A percentile compares a stretch with the other conserved stretches of the same genome.
These are phyloP conservation scores for Antarctomyces pellizariae DNA, from an alignment of 495 filamentous ascomycete genomes.

Conservation along the genomic window DNA sequence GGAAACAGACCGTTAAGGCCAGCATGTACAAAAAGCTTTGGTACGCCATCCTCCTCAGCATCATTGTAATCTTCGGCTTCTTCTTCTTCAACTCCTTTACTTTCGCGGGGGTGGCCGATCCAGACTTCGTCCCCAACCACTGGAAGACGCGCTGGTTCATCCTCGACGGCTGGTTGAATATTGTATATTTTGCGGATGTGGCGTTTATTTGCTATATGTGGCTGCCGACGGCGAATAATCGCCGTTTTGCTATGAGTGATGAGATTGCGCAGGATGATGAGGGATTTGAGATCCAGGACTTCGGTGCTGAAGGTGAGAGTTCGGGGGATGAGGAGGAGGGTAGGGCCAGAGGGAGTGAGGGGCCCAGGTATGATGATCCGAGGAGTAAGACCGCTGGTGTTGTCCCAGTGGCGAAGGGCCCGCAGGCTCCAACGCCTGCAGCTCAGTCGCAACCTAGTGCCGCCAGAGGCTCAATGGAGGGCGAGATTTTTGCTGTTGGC, in stretches of 20 bases:
- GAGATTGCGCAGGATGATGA: constrained; percentile 94
- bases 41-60: constrained; percentile 86
- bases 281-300: constrained; percentile 87
- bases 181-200: constrained; percentile 87
- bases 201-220: constrained; percentile 88
- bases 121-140: constrained; percentile 79
- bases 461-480: constrained; percentile 54
- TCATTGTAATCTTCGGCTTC: constrained; percentile 89
- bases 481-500: constrained; percentile 85
- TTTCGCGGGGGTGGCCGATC: constrained; percentile 60
- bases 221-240: constrained; percentile 90
- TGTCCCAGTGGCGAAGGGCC: constrained; percentile 9
- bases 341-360: constrained; percentile 21
- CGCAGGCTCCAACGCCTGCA: constrained; percentile 19
- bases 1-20: constrained; percentile 83
- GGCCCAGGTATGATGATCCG: constrained; percentile 13
- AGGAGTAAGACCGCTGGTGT: constrained; percentile 2
- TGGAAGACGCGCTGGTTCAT: constrained; percentile 97
- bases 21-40: constrained; percentile 96
- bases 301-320: constrained; percentile 48
- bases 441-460: constrained; percentile 16
- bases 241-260: constrained; percentile 95
- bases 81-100: constrained; percentile 88
- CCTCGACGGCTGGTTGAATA: constrained; percentile 88
- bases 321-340: constrained; percentile 45